These are phyloP conservation scores for Pseudozyma sp. DNA, from an alignment of 1,284 basidiomycete species.

Conservation along the genomic window DNA sequence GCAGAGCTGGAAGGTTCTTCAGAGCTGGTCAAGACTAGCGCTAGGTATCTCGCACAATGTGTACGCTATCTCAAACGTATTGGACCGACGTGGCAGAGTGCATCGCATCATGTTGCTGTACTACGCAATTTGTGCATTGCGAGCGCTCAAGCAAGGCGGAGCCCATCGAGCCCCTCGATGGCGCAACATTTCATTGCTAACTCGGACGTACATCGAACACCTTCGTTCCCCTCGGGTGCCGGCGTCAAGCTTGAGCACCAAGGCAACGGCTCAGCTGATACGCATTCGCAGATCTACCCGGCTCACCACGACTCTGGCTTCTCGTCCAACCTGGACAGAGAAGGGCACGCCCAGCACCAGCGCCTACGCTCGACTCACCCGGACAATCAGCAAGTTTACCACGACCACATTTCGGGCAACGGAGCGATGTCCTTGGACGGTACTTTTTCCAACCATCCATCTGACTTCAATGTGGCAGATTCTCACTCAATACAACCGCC, in stretches of 20 bases:
- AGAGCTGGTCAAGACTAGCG: constrained; percentile 43
- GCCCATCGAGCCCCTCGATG: constrained; percentile 3
- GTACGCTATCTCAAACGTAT: constrained; percentile 45
- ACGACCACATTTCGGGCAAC: background rate
- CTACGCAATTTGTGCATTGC: constrained; percentile 37
- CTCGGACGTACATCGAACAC: background rate
- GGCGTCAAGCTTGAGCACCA: constrained; percentile 9
- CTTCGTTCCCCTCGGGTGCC: too few relatives aligned
- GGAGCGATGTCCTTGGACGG: background rate
- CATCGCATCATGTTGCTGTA: constrained; percentile 47
- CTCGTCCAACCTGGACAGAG: background rate
- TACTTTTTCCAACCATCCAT: background rate
- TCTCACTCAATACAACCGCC: constrained; percentile 4
- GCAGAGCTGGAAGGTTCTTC: constrained; percentile 38
- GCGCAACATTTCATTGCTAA: background rate
- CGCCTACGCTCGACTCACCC: background rate
- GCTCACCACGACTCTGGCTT: background rate
- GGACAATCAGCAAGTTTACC: background rate
- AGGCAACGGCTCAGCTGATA: background rate
- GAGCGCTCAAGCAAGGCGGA: constrained; percentile 39
- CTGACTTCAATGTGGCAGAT: background rate
- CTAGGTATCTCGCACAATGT: constrained; percentile 41
- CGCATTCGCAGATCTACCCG: background rate
- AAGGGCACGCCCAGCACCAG: background rate
- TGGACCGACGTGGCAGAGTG: constrained; percentile 48